Evolutionary conservation across 805 yeast species (phyloP), one percentile per base, ranked within the genome.

Genomic region (Barnettozyma wickerhamii): DNA sequence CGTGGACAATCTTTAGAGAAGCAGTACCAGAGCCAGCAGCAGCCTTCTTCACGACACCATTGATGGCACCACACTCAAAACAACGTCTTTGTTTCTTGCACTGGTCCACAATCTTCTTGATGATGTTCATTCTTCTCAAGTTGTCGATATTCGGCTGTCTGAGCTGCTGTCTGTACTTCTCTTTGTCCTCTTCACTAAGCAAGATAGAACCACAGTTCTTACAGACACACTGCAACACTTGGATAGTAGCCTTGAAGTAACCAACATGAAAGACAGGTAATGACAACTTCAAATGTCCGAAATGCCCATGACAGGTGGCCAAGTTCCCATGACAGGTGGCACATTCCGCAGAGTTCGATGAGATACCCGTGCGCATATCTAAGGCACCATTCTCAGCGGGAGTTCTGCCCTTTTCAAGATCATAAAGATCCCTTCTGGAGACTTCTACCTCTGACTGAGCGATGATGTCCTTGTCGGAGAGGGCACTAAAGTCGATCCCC

Each of bases 231-330:
- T 93, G 99, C 41, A 93, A 65, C 30, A 93, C 89, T 56, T 80
- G 84, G 49, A 93, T 84, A 18, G 88, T 84, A 32, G 90, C 81
- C 61, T 91, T 91, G 73, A 93, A 93, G 62, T 90, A 93, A 15
- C 99, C 99, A 35, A 93, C 93, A 58, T 93, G 99, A 67, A 91
- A 93, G 12, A 90, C 98, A 2, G 99, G 99, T 33, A 93, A 69
- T 0, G 98, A 96, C 38, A 93, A 72, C 55, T 87, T 78, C 48
- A 93, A 77, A 57, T 95, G 96, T 31, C 99, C 99, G 62, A 93
- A 93, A 66, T 93, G 99, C 43, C 99, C 99, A 65, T 91, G 97
- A 62, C 99, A 93, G 2, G 95, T 77, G 0, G 96, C 95, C 49
- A 93, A 67, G 51, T 80, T 79, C 3, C 98, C 98, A 53, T 79